Conservation (phyloP, 2,329 filamentous ascomycete species). For the Neodidymelliopsis sp. region DNA sequence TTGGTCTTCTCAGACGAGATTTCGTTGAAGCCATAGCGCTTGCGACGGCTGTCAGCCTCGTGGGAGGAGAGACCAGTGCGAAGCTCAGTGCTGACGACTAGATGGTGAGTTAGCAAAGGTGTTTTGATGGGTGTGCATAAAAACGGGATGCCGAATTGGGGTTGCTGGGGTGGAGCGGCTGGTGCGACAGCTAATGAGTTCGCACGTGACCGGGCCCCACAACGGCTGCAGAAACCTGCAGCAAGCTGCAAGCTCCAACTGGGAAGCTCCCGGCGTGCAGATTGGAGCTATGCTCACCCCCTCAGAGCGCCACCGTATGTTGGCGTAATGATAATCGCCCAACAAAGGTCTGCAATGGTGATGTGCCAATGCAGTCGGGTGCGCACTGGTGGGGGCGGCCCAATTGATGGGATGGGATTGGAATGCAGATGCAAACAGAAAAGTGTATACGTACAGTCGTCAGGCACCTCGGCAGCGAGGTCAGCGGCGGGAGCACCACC, state of each 20-base stretch:
- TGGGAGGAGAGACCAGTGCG: slow-evolving; percentile 65
- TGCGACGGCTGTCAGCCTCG: slow-evolving; percentile 71
- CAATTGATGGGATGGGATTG: slow-evolving; percentile 2
- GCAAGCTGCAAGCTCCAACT: slow-evolving; percentile 18
- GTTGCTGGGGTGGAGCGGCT: slow-evolving; percentile 1
- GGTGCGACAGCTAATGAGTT: slow-evolving; percentile 15
- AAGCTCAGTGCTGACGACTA: slow-evolving; percentile 70
- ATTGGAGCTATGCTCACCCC: slow-evolving; percentile 5
- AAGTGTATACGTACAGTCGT: slow-evolving; percentile 55
- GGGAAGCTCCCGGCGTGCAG: slow-evolving; percentile 12
- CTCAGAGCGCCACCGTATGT: slow-evolving; percentile 19
- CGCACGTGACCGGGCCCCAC: slow-evolving; percentile 31
- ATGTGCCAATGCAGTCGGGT: background rate
- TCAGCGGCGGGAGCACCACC: slow-evolving; percentile 35
- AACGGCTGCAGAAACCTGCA: slow-evolving; percentile 15
- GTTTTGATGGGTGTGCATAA: slow-evolving; percentile 7
- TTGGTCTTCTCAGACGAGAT: slow-evolving; percentile 78
- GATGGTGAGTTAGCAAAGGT: slow-evolving; percentile 48
- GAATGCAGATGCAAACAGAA: background rate
- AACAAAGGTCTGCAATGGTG: slow-evolving; percentile 16
- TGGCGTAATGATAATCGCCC: slow-evolving; percentile 7
- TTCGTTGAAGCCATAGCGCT: slow-evolving; percentile 74
- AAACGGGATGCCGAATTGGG: slow-evolving; percentile 9
- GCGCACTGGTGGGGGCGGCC: background rate
- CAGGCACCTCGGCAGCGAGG: slow-evolving; percentile 58